Conservation (phyloP, 352 stramenopile genomes). For the Pythium monospermum region DNA sequence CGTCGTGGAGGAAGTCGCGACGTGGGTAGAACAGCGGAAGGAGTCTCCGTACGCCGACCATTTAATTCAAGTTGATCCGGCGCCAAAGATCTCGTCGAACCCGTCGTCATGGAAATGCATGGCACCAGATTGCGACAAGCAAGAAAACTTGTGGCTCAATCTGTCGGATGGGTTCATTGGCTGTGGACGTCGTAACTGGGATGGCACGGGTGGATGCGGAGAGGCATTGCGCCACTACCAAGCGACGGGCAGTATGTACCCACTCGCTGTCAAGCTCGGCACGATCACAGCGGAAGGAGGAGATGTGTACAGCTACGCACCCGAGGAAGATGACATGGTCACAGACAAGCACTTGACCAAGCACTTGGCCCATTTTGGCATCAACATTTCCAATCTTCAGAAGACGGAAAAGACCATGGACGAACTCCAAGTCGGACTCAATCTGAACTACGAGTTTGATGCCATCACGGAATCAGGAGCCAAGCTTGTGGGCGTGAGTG, state of each 20-base stretch:
- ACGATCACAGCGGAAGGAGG: constrained; percentile 95
- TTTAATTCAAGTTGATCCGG: constrained; percentile 53
- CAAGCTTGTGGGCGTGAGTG: constrained; percentile 87
- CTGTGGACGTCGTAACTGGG: constrained; percentile 92
- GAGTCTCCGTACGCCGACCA: constrained; percentile 73
- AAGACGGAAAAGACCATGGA: constrained; percentile 99
- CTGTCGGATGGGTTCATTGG: constrained; percentile 90
- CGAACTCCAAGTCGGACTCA: constrained; percentile 96
- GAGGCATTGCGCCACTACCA: constrained; percentile 95
- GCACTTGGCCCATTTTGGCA: constrained; percentile 94
- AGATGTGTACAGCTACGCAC: constrained; percentile 98
- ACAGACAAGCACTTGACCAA: constrained; percentile 93
- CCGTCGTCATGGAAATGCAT: constrained; percentile 77
- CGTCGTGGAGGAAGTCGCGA: constrained; percentile 70
- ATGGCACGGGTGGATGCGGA: constrained; percentile 94
- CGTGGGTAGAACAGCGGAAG: constrained; percentile 81
- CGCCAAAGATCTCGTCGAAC: constrained; percentile 67
- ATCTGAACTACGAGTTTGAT: constrained; percentile 98
- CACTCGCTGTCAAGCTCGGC: constrained; percentile 97
- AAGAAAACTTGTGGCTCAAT: constrained; percentile 99
- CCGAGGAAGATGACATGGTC: constrained; percentile 97
- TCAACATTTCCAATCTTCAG: constrained; percentile 90
- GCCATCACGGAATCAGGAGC: constrained; percentile 96
- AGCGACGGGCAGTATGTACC: constrained; percentile 91
- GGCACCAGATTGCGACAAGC: constrained; percentile 93